These are phyloP conservation scores for Hortaea werneckii DNA, from an alignment of 2,329 filamentous ascomycete species.

Conservation along the genomic window DNA sequence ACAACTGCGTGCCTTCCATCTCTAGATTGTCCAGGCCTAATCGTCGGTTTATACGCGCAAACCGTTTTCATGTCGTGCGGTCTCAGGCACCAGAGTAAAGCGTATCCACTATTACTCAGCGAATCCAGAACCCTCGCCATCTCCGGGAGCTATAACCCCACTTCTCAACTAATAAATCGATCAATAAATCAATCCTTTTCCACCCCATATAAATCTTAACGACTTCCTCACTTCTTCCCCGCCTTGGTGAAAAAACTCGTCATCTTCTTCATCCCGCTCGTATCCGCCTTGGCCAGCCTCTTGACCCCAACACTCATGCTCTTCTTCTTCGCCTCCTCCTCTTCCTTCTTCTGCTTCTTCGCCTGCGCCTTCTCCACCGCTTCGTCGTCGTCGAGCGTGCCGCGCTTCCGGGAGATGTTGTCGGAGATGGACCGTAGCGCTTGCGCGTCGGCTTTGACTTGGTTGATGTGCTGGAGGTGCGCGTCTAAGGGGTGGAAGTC, in stretches of 20 bases:
- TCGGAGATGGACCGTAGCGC: slow-evolving; percentile 58
- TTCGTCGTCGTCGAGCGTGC: slow-evolving; percentile 53
- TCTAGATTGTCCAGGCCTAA: neutral
- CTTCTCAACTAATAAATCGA: too few relatives aligned
- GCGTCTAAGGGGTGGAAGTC: slow-evolving; percentile 58
- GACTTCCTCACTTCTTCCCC: slow-evolving; percentile 1
- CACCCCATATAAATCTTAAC: too few relatives aligned
- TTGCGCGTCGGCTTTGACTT: slow-evolving; percentile 60
- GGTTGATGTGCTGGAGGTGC: slow-evolving; percentile 57
- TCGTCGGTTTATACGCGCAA: too few relatives aligned
- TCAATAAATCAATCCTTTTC: too few relatives aligned
- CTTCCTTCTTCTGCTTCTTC: slow-evolving; percentile 77
- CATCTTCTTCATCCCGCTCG: slow-evolving; percentile 91
- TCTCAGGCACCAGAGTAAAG: too few relatives aligned
- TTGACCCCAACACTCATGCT: slow-evolving; percentile 66
- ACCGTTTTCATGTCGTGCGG: too few relatives aligned
- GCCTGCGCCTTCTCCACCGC: slow-evolving; percentile 52
- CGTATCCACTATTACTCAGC: too few relatives aligned
- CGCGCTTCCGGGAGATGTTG: slow-evolving; percentile 57
- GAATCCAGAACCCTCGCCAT: too few relatives aligned
- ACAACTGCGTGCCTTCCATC: neutral
- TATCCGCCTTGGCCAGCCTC: slow-evolving; percentile 82
- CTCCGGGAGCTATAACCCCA: too few relatives aligned
- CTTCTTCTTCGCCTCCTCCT: slow-evolving; percentile 80
- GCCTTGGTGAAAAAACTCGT: slow-evolving; percentile 81